phyloP scores from a whole-genome alignment of 495 filamentous ascomycete genomes.

The Clohesyomyces aquaticus region DNA sequence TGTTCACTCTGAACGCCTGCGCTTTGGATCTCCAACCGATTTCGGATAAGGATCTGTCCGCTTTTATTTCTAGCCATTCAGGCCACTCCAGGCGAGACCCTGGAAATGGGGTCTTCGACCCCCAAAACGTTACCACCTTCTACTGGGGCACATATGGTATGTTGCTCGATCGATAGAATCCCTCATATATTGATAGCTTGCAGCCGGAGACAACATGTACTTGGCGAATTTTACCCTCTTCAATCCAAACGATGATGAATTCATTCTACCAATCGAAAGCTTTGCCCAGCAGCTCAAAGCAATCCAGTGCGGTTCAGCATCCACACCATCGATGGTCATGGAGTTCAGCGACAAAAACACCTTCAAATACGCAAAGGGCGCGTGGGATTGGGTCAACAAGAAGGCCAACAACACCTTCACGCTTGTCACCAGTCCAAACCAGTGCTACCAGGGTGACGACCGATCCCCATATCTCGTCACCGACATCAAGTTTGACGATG shows the following conservation, averaged over 20 bases:
- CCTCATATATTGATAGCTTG: background rate
- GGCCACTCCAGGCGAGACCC: constrained; percentile 15
- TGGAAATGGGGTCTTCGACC: constrained; percentile 21
- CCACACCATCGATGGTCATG: constrained; percentile 10
- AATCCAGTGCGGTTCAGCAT: constrained; percentile 11
- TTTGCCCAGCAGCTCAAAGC: constrained; percentile 22
- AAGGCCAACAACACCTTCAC: constrained; percentile 26
- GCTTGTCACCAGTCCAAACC: constrained; percentile 18
- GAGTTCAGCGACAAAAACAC: constrained; percentile 20
- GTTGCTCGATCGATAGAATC: background rate
- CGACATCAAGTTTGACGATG: constrained; percentile 19
- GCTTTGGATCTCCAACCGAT: constrained; percentile 19
- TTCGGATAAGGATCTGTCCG: no score
- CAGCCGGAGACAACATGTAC: constrained; percentile 26
- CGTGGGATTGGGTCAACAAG: constrained; percentile 26
- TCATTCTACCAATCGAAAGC: constrained; percentile 23
- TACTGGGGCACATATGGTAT: constrained; percentile 30
- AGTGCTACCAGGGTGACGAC: constrained; percentile 24
- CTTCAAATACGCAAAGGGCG: constrained; percentile 15
- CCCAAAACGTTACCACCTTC: constrained; percentile 6
- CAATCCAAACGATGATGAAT: constrained; percentile 21
- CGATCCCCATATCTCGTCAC: constrained; percentile 23
- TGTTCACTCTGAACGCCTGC: background rate
- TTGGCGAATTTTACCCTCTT: constrained; percentile 22
- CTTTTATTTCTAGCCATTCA: no score